Conservation (phyloP, 768 basidiomycete genomes). For the Lactarius sanguifluus region DNA sequence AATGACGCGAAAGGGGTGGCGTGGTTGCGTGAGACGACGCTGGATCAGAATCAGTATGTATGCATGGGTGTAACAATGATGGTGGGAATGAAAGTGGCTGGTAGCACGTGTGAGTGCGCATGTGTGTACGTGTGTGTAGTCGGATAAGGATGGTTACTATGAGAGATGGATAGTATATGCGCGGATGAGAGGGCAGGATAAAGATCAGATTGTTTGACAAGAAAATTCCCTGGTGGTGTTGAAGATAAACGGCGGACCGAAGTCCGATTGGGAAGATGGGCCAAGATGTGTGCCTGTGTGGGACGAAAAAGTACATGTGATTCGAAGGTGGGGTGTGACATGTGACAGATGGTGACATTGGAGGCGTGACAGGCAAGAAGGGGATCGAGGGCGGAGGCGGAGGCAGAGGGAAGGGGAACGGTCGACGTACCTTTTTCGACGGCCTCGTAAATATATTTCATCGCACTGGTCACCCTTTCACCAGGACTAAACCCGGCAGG, state of each 20-base stretch:
- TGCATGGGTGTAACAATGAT: slow-evolving; percentile 2
- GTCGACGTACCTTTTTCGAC: not conserved
- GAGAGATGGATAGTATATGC: slow-evolving; percentile 1
- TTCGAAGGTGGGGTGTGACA: slow-evolving; percentile 1
- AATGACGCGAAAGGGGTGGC: slow-evolving; percentile 16
- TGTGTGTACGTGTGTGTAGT: not conserved
- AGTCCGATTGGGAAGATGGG: slow-evolving; percentile 15
- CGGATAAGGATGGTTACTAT: not conserved
- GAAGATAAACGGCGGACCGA: not conserved
- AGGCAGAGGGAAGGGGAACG: slow-evolving; percentile 1
- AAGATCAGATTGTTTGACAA: not conserved
- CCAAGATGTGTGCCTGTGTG: slow-evolving; percentile 5
- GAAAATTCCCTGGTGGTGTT: not conserved
- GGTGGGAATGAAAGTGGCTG: slow-evolving; percentile 13
- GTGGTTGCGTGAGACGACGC: slow-evolving; percentile 9
- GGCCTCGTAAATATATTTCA: not conserved
- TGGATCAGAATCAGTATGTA: not conserved
- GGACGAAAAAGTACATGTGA: slow-evolving; percentile 17
- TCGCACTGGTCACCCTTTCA: not conserved
- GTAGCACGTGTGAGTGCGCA: not conserved
- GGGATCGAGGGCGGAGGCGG: not conserved
- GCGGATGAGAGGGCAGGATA: not conserved
- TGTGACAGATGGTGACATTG: not conserved
- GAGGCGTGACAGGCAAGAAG: not conserved
- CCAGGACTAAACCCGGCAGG: slow-evolving; percentile 1